Base-by-base conservation (phyloP, 352 stramenopile species). In the Pythium brachiatum region DNA sequence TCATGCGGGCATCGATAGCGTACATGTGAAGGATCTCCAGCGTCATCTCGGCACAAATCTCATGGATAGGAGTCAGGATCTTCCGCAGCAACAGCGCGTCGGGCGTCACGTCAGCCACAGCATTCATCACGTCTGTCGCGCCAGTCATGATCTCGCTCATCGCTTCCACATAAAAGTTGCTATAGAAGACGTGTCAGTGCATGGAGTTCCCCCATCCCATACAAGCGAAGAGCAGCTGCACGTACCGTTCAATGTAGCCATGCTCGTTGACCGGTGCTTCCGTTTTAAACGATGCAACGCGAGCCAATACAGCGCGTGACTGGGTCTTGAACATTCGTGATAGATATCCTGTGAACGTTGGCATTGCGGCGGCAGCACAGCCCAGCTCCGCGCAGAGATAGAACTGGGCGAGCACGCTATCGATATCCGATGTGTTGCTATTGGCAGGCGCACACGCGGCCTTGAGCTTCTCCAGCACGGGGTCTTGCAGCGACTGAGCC, bases 11-110 rank as follows among this genome's bases (percentile, higher is more conserved):
- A 60, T 95, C 86, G 0, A 70, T 63, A 0, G 79, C 80, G 65
- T 92, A 95, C 70, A 90, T 71, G 26, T 82, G 79, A 23, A 95
- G 68, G 39, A 95, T 79, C 47, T 93, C 74, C 7, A 95, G 60
- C 20, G 80, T 69, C 9, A 74, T 68, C 11, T 84, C 69, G 2
- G 76, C 70, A 46, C 81, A 81, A 16, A 71, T 74, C 29, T 73
- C 70, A 60, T 95, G 79, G 15, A 95, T 86, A 4, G 82, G 79
- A 39, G 64, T 58, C 20, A 95, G 70, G 31, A 90, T 71, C 46
- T 66, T 73, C 38, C 66, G 56, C 7, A 86, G 60, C 34, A 84
- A 66, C n/a, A 64, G 31, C 0, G 60, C 9, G 12, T 90, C 70
- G 0, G 52, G 29, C 23, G 74, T 81, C 23, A 81, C 73, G 48